phyloP scores from a whole-genome alignment of 2,329 filamentous ascomycete genomes.

The Fusarium sp. region DNA sequence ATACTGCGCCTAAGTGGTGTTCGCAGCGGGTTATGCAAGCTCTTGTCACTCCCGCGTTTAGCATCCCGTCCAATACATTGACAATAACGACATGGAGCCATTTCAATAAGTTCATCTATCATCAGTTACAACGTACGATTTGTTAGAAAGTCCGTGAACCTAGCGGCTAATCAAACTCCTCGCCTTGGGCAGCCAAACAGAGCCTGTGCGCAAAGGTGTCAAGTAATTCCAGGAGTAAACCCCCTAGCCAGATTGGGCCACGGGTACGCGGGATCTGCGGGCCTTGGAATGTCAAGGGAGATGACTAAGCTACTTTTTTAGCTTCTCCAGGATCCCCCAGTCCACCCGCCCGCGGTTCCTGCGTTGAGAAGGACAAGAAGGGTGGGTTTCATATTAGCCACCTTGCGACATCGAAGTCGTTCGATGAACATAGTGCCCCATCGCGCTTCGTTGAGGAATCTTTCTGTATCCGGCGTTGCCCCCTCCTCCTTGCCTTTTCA shows the following conservation, averaged over 20 bases:
- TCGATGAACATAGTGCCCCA: conserved; percentile 27
- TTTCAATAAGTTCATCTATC: background rate
- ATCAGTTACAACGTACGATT: conserved; percentile 5
- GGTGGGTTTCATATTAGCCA: conserved; percentile 28
- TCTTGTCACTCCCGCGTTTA: background rate
- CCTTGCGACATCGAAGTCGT: conserved; percentile 29
- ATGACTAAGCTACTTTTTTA: conserved; percentile 32
- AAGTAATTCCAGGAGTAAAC: background rate
- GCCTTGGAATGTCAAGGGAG: conserved; percentile 30
- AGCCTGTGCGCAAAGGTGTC: conserved; percentile 9
- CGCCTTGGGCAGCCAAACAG: background rate
- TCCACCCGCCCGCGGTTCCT: conserved; percentile 20
- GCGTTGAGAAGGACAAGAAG: conserved; percentile 20
- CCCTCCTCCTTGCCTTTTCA: background rate
- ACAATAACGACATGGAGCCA: background rate
- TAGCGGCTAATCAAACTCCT: conserved; percentile 4
- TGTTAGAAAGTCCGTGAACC: background rate
- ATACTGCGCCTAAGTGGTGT: conserved; percentile 26
- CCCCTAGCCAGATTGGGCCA: conserved; percentile 9
- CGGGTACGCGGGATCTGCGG: conserved; percentile 27
- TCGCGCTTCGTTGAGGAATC: conserved; percentile 7
- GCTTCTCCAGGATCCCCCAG: conserved; percentile 21
- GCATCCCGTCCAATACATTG: background rate
- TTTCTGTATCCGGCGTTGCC: background rate
- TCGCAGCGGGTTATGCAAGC: conserved; percentile 31